phyloP scores from a whole-genome alignment of 371 early-diverging fungal genomes.

The Syncephalastrum monosporum region DNA sequence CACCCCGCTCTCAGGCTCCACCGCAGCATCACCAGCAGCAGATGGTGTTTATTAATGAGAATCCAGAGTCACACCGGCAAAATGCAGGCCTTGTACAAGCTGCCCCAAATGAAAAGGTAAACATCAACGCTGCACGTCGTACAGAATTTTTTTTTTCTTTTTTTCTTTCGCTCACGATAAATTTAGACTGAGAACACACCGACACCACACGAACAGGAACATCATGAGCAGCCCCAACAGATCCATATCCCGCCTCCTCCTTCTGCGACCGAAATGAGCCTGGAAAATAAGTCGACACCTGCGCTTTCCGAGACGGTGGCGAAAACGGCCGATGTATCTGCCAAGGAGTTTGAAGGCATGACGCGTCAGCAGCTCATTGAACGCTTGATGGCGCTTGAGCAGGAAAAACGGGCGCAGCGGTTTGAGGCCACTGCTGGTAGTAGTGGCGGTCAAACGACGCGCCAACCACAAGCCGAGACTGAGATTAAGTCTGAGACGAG shows the following conservation, averaged over 20 bases:
- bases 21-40: slow-evolving; percentile 3
- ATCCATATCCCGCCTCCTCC: slow-evolving; percentile 11
- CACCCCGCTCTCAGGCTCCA: not conserved
- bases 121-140: slow-evolving; percentile 1
- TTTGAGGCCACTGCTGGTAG: not conserved
- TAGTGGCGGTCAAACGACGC: not conserved
- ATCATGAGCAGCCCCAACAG: not conserved
- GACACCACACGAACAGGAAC: too few species aligned
- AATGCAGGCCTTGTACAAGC: slow-evolving; percentile 4
- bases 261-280: slow-evolving; percentile 5
- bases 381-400: slow-evolving; percentile 24
- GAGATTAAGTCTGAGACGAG: slow-evolving; percentile 23
- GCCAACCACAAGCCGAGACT: slow-evolving; percentile 1
- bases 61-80: slow-evolving; percentile 3
- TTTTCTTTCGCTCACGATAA: too few species aligned
- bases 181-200: too few species aligned
- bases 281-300: slow-evolving; percentile 12
- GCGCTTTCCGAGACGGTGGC: slow-evolving; percentile 12
- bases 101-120: slow-evolving; percentile 15
- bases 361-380: slow-evolving; percentile 30
- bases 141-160: not conserved
- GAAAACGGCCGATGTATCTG: slow-evolving; percentile 13
- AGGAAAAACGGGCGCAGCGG: slow-evolving; percentile 21
- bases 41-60: slow-evolving; percentile 9
- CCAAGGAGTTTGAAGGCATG: slow-evolving; percentile 25